A percentile compares a stretch with the other conserved stretches of the same genome.
Conservation (phyloP, 1,139 yeast species). For the Sugiyamaella neomexicana region DNA sequence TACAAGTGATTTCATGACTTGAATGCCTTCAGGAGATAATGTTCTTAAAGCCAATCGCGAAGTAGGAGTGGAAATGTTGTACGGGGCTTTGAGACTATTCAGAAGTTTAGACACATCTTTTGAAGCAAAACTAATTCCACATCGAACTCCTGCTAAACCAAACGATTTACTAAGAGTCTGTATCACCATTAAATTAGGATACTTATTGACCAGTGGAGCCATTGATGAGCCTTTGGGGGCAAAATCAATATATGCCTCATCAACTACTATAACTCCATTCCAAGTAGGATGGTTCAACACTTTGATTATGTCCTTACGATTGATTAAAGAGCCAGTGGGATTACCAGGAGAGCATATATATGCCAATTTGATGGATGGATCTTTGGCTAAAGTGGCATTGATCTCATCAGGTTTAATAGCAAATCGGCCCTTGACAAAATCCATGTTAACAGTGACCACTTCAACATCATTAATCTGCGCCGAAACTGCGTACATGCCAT, state of each 20-base stretch:
- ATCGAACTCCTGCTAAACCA: conserved; percentile 91
- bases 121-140: conserved; percentile 75
- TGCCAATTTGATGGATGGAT: conserved; percentile 64
- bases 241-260: conserved; percentile 95
- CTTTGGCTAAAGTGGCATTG: conserved; percentile 51
- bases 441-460: conserved; percentile 68
- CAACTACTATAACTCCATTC: conserved; percentile 83
- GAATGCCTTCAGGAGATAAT: conserved; percentile 57
- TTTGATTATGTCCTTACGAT: conserved; percentile 49
- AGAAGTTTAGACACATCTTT: conserved; percentile 61
- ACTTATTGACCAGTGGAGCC: conserved; percentile 77
- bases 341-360: conserved; percentile 98
- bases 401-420: conserved; percentile 65
- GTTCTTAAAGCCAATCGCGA: conserved; percentile 77
- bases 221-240: conserved; percentile 65
- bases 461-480: conserved; percentile 87
- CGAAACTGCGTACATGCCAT: conserved; percentile 94
- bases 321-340: conserved; percentile 77
- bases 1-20: conserved; percentile 58
- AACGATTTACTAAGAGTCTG: conserved; percentile 94
- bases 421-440: conserved; percentile 54
- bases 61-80: conserved; percentile 83
- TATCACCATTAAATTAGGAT: conserved; percentile 80
- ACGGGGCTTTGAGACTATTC: conserved; percentile 93
- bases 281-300: conserved; percentile 56